phyloP scores from a whole-genome alignment of 2,329 filamentous ascomycete genomes.

The Colletotrichum coccodes region DNA sequence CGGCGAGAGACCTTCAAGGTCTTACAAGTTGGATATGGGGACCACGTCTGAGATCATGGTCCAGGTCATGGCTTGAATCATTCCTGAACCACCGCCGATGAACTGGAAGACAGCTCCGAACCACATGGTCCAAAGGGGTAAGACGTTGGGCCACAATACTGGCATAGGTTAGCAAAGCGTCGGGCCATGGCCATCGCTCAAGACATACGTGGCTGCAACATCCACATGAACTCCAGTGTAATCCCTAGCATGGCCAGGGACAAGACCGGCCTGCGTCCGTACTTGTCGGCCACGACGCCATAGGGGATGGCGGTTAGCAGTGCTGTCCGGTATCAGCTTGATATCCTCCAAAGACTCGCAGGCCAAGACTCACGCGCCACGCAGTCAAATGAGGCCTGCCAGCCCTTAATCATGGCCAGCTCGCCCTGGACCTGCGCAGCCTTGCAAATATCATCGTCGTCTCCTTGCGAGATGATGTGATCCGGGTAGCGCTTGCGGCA shows the following conservation, averaged over 20 bases:
- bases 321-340: constrained; percentile 37
- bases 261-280: constrained; percentile 54
- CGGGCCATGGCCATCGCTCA: background rate
- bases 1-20: background rate
- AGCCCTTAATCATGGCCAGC: constrained; percentile 62
- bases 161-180: constrained; percentile 33
- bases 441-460: constrained; percentile 61
- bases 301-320: constrained; percentile 56
- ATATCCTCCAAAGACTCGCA: background rate
- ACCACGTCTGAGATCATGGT: constrained; percentile 57
- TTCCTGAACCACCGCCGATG: constrained; percentile 52
- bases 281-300: constrained; percentile 58
- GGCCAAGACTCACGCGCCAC: constrained; percentile 51
- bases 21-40: constrained; percentile 42
- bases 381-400: constrained; percentile 55
- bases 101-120: constrained; percentile 46
- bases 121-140: constrained; percentile 53
- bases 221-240: constrained; percentile 41
- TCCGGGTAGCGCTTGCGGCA: constrained; percentile 60
- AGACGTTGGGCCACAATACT: constrained; percentile 49
- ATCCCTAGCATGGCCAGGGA: constrained; percentile 47
- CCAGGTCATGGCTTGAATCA: constrained; percentile 55
- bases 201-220: constrained; percentile 44
- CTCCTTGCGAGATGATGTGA: constrained; percentile 42
- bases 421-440: constrained; percentile 57